Percentiles rank a stretch among this genome's conserved stretches.
phyloP scores from a whole-genome alignment of 352 stramenopile genomes.

The Globisporangium irregulare region DNA sequence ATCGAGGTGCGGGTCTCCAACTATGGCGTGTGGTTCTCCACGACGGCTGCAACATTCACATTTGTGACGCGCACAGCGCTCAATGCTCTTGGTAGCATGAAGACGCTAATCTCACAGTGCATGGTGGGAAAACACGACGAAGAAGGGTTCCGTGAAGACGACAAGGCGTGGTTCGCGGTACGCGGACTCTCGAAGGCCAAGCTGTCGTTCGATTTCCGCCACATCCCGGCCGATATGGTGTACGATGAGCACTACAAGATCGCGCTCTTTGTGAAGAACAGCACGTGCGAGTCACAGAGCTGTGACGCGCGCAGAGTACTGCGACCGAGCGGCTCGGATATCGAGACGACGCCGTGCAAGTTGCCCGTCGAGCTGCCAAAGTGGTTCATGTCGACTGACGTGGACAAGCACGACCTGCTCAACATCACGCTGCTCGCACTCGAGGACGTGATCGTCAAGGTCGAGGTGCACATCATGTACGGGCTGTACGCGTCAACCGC shows the following conservation, averaged over 20 bases:
- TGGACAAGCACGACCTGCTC: slow-evolving; percentile 93
- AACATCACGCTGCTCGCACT: slow-evolving; percentile 95
- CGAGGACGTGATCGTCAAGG: slow-evolving; percentile 94
- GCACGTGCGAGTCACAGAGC: slow-evolving; percentile 84
- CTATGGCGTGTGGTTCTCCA: slow-evolving; percentile 71
- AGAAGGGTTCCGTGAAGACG: slow-evolving; percentile 73
- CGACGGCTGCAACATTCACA: slow-evolving; percentile 44
- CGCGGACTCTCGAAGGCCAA: slow-evolving; percentile 90
- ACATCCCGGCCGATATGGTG: slow-evolving; percentile 88
- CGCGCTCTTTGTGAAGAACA: slow-evolving; percentile 94
- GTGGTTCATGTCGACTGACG: slow-evolving; percentile 88
- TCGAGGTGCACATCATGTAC: slow-evolving; percentile 95
- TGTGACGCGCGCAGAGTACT: slow-evolving; percentile 70
- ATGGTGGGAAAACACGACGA: slow-evolving; percentile 39
- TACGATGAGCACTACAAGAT: slow-evolving; percentile 96
- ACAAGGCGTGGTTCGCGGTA: slow-evolving; percentile 92
- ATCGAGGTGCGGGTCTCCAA: slow-evolving; percentile 79
- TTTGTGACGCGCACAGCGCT: slow-evolving; percentile 32
- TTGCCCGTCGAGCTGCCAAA: slow-evolving; percentile 86
- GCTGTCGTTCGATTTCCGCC: slow-evolving; percentile 93
- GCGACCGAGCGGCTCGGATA: slow-evolving; percentile 48
- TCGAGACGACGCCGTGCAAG: slow-evolving; percentile 91
- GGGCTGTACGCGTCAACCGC: slow-evolving; percentile 85
- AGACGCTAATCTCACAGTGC: slow-evolving; percentile 35
- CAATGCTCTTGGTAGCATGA: slow-evolving; percentile 13